A percentile compares a stretch with the other conserved stretches of the same genome.
These are phyloP conservation scores for Nymphaea colorata DNA, from an alignment of 164 flowering plant genomes.

Conservation along the genomic window DNA sequence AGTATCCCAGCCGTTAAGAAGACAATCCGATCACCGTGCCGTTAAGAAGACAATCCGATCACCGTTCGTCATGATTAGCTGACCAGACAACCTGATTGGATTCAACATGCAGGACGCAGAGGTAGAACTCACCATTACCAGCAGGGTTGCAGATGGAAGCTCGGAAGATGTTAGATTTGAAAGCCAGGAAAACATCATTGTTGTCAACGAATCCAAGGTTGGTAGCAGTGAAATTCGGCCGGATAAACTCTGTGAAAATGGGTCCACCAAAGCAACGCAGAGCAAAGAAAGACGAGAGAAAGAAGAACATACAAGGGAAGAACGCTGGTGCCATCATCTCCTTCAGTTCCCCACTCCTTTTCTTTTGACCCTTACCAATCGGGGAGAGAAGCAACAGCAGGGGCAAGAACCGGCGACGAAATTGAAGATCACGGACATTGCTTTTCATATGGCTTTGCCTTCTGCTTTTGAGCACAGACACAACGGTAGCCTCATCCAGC, in stretches of 20 bases:
- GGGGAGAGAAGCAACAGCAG: too few species aligned
- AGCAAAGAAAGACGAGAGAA: background rate
- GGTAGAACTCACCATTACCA: constrained; percentile 30
- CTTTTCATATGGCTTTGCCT: too few species aligned
- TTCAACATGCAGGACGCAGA: constrained; percentile 46
- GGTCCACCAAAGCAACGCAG: constrained; percentile 6
- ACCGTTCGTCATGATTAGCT: constrained; percentile 49
- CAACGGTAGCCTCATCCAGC: too few species aligned
- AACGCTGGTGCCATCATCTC: too few species aligned
- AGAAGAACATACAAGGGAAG: background rate
- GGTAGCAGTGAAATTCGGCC: constrained; percentile 65
- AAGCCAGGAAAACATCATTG: constrained; percentile 47
- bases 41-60: constrained; percentile 43
- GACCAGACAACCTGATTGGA: constrained; percentile 70
- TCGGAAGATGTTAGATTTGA: constrained; percentile 42
- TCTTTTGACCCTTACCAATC: too few species aligned
- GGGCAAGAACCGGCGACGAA: too few species aligned
- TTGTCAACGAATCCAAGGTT: constrained; percentile 32
- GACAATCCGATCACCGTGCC: constrained; percentile 31
- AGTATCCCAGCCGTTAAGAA: constrained; percentile 18
- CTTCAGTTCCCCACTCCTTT: too few species aligned
- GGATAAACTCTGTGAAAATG: constrained; percentile 22
- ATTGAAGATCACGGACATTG: too few species aligned
- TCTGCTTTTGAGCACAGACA: too few species aligned
- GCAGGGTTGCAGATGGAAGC: constrained; percentile 57